Evolutionary conservation across 2,329 filamentous ascomycete genomes (phyloP).

Genomic region (Bipolaris oryzae): DNA sequence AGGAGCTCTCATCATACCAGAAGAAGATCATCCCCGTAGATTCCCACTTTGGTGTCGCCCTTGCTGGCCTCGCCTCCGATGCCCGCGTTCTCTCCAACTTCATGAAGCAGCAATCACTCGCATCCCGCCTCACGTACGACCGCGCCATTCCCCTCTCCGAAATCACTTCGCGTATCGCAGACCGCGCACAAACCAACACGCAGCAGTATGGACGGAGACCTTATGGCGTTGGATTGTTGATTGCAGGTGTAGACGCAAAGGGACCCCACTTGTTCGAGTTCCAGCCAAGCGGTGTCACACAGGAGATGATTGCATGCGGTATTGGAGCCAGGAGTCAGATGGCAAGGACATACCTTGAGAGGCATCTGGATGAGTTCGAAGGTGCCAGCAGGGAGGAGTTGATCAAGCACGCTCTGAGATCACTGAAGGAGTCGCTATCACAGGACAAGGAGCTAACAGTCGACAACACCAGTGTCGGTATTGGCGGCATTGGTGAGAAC

Average conservation of each 20-base stretch:
- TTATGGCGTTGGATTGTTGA: conserved; percentile 91
- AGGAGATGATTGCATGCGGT: conserved; percentile 95
- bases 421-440: conserved; percentile 91
- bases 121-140: conserved; percentile 93
- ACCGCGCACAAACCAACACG: conserved; percentile 96
- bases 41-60: conserved; percentile 91
- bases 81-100: conserved; percentile 99
- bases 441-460: conserved; percentile 98
- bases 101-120: conserved; percentile 99
- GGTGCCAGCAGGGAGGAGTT: conserved; percentile 80
- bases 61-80: conserved; percentile 95
- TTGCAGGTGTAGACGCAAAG: conserved; percentile 90
- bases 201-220: conserved; percentile 96
- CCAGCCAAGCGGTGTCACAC: conserved; percentile 92
- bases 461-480: conserved; percentile 91
- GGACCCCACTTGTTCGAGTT: conserved; percentile 98
- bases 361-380: conserved; percentile 84
- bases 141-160: conserved; percentile 88
- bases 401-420: conserved; percentile 85
- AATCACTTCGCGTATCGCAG: conserved; percentile 89
- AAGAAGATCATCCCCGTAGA: conserved; percentile 99
- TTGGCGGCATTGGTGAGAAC: conserved; percentile 77
- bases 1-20: conserved; percentile 99
- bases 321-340: conserved; percentile 97
- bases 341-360: conserved; percentile 95